phyloP scores from a whole-genome alignment of 2,329 filamentous ascomycete species.

The Colletotrichum siamense region DNA sequence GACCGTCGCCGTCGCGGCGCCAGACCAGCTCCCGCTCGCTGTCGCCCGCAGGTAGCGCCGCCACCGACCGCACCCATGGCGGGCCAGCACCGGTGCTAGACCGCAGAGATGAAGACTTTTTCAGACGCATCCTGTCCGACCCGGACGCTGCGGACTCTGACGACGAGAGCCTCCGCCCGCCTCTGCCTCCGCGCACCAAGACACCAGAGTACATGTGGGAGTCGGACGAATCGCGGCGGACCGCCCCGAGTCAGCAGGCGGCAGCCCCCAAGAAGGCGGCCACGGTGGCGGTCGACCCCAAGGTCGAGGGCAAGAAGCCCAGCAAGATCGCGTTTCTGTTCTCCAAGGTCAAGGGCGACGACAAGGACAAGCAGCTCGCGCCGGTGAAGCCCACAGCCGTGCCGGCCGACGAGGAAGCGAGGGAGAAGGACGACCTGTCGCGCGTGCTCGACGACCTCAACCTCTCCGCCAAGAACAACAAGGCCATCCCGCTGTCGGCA shows the following conservation, averaged over 20 bases:
- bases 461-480: constrained; percentile 83
- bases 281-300: constrained; percentile 31
- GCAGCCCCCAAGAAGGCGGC: constrained; percentile 26
- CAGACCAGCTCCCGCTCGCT: constrained; percentile 25
- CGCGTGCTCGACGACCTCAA: constrained; percentile 85
- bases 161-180: constrained; percentile 51
- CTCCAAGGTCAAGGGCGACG: constrained; percentile 36
- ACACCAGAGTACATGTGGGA: constrained; percentile 57
- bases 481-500: constrained; percentile 81
- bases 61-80: constrained; percentile 27
- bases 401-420: constrained; percentile 45
- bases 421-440: constrained; percentile 74
- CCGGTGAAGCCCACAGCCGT: constrained; percentile 41
- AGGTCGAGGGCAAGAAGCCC: constrained; percentile 34
- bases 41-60: constrained; percentile 27
- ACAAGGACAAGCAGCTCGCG: constrained; percentile 40
- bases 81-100: constrained; percentile 52
- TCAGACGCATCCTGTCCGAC: constrained; percentile 56
- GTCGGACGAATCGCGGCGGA: constrained; percentile 25
- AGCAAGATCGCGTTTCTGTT: constrained; percentile 39
- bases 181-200: constrained; percentile 59
- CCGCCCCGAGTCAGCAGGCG: background rate
- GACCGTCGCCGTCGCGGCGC: constrained; percentile 15
- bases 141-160: constrained; percentile 26
- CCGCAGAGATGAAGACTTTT: constrained; percentile 63